Evolutionary conservation across 331 rosid species (phyloP).

Genomic region (Dryas integrifolia): DNA sequence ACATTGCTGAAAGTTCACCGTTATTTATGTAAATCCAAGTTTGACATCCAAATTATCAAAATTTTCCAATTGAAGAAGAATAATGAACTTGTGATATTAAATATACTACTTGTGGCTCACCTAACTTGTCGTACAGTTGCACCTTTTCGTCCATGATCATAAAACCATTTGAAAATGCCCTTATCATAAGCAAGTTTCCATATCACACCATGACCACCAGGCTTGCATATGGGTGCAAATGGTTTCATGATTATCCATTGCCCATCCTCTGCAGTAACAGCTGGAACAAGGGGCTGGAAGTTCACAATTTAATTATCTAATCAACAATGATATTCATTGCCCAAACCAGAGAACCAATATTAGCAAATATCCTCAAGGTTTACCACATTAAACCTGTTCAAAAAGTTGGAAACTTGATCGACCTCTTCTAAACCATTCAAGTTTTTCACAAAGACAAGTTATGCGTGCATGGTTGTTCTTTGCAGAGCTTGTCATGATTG

Average conservation of each 20-base stretch:
- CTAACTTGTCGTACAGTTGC: constrained; percentile 97
- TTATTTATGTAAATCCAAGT: constrained; percentile 34
- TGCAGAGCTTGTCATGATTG: constrained; percentile 95
- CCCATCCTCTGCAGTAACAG: constrained; percentile 81
- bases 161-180: constrained; percentile 92
- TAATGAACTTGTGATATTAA: constrained; percentile 16
- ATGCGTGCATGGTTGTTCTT: constrained; percentile 82
- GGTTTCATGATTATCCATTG: constrained; percentile 78
- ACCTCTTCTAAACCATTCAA: constrained; percentile 95
- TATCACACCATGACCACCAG: constrained; percentile 96
- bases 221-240: constrained; percentile 79
- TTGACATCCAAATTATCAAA: neutral
- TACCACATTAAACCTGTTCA: constrained; percentile 70
- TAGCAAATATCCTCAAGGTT: constrained; percentile 18
- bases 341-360: constrained; percentile 21
- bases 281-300: constrained; percentile 94
- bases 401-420: constrained; percentile 91
- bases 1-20: constrained; percentile 74
- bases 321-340: constrained; percentile 25
- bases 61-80: constrained; percentile 13
- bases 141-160: constrained; percentile 79
- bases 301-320: constrained; percentile 30
- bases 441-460: constrained; percentile 70
- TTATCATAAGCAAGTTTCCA: constrained; percentile 95
- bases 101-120: constrained; percentile 39